These are phyloP conservation scores for Penicillium freii DNA, from an alignment of 2,329 filamentous ascomycete genomes.

Conservation along the genomic window DNA sequence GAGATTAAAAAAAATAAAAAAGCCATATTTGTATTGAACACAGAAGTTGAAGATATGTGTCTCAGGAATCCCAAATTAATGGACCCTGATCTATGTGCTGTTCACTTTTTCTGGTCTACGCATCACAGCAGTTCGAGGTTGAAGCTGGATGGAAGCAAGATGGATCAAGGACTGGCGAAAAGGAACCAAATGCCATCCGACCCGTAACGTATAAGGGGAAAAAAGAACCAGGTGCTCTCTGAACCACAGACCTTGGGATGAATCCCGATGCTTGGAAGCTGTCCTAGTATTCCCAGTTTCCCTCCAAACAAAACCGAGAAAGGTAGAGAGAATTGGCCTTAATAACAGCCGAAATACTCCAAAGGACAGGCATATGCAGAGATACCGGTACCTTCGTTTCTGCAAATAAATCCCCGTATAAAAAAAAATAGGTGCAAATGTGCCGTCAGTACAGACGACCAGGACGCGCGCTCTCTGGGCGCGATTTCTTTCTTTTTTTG, in stretches of 20 bases:
- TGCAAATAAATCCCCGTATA: slow-evolving; percentile 10
- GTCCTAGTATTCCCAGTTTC: slow-evolving; percentile 4
- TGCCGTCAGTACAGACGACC: slow-evolving; percentile 12
- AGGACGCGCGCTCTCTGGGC: slow-evolving; percentile 12
- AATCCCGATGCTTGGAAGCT: slow-evolving; percentile 11
- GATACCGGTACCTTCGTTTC: background rate
- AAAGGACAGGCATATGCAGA: background rate
- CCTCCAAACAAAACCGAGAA: slow-evolving; percentile 8
- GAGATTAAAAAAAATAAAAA: slow-evolving; percentile 3
- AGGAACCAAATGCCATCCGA: slow-evolving; percentile 32
- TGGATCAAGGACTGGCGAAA: slow-evolving; percentile 28
- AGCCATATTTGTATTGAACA: slow-evolving; percentile 18
- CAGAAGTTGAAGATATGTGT: slow-evolving; percentile 21
- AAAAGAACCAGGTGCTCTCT: slow-evolving; percentile 4
- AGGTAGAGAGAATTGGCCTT: slow-evolving; percentile 1
- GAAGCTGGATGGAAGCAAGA: slow-evolving; percentile 18
- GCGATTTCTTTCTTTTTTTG: slow-evolving; percentile 6
- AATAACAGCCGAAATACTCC: background rate
- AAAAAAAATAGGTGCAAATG: slow-evolving; percentile 10
- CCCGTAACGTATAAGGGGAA: slow-evolving; percentile 22
- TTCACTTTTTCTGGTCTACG: slow-evolving; percentile 29
- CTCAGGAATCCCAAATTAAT: slow-evolving; percentile 14
- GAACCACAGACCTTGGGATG: slow-evolving; percentile 7
- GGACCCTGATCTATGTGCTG: slow-evolving; percentile 22
- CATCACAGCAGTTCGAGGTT: slow-evolving; percentile 22